phyloP scores from a whole-genome alignment of 2,329 filamentous ascomycete genomes.

The Incumbomyces lentus region DNA sequence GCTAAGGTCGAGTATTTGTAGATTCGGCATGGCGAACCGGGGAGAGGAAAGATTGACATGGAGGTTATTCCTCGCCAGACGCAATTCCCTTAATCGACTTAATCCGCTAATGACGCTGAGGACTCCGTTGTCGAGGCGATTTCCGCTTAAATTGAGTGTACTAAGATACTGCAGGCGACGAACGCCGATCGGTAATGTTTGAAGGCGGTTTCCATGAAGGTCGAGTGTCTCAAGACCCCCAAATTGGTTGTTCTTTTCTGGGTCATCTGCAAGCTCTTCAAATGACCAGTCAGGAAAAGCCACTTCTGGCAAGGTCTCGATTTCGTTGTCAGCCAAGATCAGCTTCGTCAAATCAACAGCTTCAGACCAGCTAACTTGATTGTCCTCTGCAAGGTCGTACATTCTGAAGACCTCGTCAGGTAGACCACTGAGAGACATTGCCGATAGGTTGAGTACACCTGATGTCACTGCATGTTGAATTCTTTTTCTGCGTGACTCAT shows the following conservation, averaged over 20 bases:
- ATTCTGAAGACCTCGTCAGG: conserved; percentile 77
- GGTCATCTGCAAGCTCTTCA: conserved; percentile 49
- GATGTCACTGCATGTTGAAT: conserved; percentile 51
- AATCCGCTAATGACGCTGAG: conserved; percentile 68
- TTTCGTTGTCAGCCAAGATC: conserved; percentile 79
- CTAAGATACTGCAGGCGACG: conserved; percentile 64
- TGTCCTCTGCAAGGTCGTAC: conserved; percentile 65
- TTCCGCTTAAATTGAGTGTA: conserved; percentile 74
- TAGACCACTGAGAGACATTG: conserved; percentile 67
- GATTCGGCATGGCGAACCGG: conserved; percentile 53
- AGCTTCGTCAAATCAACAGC: conserved; percentile 77
- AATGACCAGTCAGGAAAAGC: conserved; percentile 64
- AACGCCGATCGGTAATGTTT: conserved; percentile 63
- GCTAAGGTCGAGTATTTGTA: conserved; percentile 75
- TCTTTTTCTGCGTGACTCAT: conserved; percentile 1
- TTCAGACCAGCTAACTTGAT: conserved; percentile 71
- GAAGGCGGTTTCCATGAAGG: conserved; percentile 72
- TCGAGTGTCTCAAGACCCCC: conserved; percentile 71
- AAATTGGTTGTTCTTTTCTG: conserved; percentile 68
- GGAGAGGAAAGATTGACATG: conserved; percentile 55
- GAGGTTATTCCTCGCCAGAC: conserved; percentile 66
- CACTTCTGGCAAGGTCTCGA: conserved; percentile 60
- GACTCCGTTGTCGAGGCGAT: conserved; percentile 62
- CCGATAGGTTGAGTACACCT: conserved; percentile 79
- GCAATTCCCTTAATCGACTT: conserved; percentile 62